Conservation (phyloP, 768 basidiomycete species). For the Fomitopsis pulvina region DNA sequence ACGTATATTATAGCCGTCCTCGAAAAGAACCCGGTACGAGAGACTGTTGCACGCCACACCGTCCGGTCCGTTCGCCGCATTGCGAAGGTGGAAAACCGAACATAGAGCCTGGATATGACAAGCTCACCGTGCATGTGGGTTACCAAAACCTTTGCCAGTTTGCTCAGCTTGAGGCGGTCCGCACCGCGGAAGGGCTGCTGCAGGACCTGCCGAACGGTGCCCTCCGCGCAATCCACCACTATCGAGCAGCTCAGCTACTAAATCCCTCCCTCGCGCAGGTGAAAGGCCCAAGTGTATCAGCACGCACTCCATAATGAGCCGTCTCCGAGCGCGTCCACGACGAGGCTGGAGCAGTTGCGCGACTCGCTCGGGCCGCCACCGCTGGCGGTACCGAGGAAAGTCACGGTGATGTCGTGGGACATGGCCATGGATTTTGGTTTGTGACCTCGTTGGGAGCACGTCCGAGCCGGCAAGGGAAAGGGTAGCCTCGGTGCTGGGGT, state of each 20-base stretch:
- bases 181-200: slow-evolving; percentile 37
- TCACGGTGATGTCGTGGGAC: slow-evolving; percentile 43
- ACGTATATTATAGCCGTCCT: too few relatives aligned
- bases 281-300: slow-evolving; percentile 3
- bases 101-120: neutral
- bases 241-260: neutral
- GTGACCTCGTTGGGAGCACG: neutral
- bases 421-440: slow-evolving; percentile 7
- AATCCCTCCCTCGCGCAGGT: neutral
- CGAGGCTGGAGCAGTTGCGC: slow-evolving; percentile 73
- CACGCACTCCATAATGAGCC: slow-evolving; percentile 62
- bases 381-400: slow-evolving; percentile 71
- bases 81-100: neutral
- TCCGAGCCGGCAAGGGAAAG: too few relatives aligned
- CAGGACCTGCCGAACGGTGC: slow-evolving; percentile 64
- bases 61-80: neutral
- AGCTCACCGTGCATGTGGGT: slow-evolving; percentile 77
- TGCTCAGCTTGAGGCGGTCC: slow-evolving; percentile 33
- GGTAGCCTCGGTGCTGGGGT: too few relatives aligned
- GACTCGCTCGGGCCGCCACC: slow-evolving; percentile 69
- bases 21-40: too few relatives aligned
- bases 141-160: slow-evolving; percentile 66
- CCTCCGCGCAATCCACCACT: slow-evolving; percentile 87
- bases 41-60: too few relatives aligned
- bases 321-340: slow-evolving; percentile 49